These are phyloP conservation scores for Citrus reticulata DNA, from an alignment of 345 rosid genomes.

Conservation along the genomic window DNA sequence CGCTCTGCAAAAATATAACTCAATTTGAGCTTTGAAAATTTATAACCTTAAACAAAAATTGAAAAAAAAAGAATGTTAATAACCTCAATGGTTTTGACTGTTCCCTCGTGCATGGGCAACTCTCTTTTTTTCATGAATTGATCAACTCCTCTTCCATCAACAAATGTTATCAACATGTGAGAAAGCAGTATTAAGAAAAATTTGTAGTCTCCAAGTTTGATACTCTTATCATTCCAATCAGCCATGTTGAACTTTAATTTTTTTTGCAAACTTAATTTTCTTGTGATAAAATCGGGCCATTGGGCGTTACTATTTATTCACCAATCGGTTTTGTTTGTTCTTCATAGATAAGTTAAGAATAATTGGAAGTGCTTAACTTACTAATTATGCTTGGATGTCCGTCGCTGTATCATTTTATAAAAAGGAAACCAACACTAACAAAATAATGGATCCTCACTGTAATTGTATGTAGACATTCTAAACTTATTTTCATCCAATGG, in stretches of 20 bases:
- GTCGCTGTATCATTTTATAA: background rate
- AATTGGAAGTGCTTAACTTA: background rate
- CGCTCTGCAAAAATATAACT: background rate
- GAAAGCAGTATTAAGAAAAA: background rate
- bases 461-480: background rate
- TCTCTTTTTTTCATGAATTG: background rate
- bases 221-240: background rate
- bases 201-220: background rate
- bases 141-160: background rate
- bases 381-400: background rate
- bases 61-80: too few species aligned
- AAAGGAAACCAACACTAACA: background rate
- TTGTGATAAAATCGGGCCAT: background rate
- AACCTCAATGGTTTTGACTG: constrained; percentile 2
- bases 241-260: background rate
- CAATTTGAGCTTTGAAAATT: background rate
- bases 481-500: background rate
- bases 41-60: too few species aligned
- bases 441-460: background rate
- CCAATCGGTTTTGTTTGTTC: background rate
- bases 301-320: background rate
- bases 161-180: background rate
- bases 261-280: background rate
- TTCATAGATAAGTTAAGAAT: background rate
- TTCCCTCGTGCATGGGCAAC: background rate